Evolutionary conservation across 495 filamentous ascomycete genomes (phyloP), one percentile per base, ranked within the genome.

Genomic region (Sordaria brevicollis): DNA sequence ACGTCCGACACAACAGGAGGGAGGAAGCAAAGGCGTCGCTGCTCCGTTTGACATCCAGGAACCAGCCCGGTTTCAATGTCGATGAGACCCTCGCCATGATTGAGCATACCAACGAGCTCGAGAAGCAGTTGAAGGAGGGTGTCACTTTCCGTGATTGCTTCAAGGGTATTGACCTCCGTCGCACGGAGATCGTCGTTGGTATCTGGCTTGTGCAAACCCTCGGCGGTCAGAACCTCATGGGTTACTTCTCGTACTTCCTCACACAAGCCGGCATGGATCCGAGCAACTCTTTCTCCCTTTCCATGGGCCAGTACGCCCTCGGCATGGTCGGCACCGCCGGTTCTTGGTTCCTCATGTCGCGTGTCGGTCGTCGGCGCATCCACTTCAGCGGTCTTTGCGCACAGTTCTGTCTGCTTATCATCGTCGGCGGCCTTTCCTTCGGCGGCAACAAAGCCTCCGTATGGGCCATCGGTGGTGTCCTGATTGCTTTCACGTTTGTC

Each of bases 81-180:
- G 85, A 89, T 65, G 87, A 90, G 76, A 89, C 88, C 0, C 81
- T 92, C 57, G 83, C 89, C 38, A 90, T 92, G 89, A 92, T 92
- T 81, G 82, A 86, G 49, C 87, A 90, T 74, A 91, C 89, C 19
- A 89, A 89, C 35, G 86, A 87, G 13, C 76, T 91, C 19, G 90
- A 92, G 76, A 83, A 85, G 67, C 81, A 82, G 38, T 80, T 86
- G 68, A 86, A 84, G 35, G 79, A 81, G 19, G 86, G 88, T 15
- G 81, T 88, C 5, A 85, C 80, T 31, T 91, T 90, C 73, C 65
- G 85, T 5, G 89, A 91, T 70, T 89, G 89, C 76, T 92, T 92
- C 83, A 85, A 81, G 67, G 88, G 89, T 21, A 83, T 85, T 29
- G 87, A 92, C 72, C 80, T 86, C 25, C 85, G 88, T 37, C 87